phyloP scores from a whole-genome alignment of 768 basidiomycete species.

The Phaeolepiota aurea region DNA sequence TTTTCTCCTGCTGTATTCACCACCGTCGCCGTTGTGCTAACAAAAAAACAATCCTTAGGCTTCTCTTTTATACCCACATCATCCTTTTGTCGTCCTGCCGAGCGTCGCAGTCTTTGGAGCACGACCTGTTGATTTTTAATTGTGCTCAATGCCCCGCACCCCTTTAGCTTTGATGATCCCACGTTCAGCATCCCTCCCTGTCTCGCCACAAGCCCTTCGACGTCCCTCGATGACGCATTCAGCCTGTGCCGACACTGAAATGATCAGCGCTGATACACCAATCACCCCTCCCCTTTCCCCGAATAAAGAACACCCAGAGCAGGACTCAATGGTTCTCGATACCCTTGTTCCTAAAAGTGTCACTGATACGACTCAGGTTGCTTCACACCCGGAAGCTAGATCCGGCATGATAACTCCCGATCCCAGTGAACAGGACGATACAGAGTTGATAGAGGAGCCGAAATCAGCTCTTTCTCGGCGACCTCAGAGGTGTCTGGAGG shows the following conservation, averaged over 20 bases:
- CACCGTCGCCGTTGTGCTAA: no score
- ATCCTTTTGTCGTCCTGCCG: no score
- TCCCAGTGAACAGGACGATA: constrained; percentile 14
- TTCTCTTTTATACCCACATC: no score
- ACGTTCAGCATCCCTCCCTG: constrained; percentile 23
- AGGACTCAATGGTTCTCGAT: constrained; percentile 28
- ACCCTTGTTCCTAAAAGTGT: constrained; percentile 26
- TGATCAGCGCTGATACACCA: constrained; percentile 46
- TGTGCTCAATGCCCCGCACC: neutral
- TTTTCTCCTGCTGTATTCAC: no score
- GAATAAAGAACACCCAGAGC: constrained; percentile 32
- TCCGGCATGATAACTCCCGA: constrained; percentile 6
- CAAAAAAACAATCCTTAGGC: no score
- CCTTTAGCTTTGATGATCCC: constrained; percentile 17
- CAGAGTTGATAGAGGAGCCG: constrained; percentile 9
- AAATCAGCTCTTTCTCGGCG: constrained; percentile 17
- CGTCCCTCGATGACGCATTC: constrained; percentile 17
- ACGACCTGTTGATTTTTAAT: no score
- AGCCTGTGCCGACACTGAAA: constrained; percentile 24
- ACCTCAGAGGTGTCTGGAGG: constrained; percentile 57
- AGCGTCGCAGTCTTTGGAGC: no score
- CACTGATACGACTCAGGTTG: constrained; percentile 10
- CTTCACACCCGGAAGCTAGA: neutral
- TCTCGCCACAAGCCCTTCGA: constrained; percentile 16
- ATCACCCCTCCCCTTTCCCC: constrained; percentile 70